A percentile compares a stretch with the other conserved stretches of the same genome.
These are phyloP conservation scores for Roridomyces roridus DNA, from an alignment of 768 basidiomycete species.

Conservation along the genomic window DNA sequence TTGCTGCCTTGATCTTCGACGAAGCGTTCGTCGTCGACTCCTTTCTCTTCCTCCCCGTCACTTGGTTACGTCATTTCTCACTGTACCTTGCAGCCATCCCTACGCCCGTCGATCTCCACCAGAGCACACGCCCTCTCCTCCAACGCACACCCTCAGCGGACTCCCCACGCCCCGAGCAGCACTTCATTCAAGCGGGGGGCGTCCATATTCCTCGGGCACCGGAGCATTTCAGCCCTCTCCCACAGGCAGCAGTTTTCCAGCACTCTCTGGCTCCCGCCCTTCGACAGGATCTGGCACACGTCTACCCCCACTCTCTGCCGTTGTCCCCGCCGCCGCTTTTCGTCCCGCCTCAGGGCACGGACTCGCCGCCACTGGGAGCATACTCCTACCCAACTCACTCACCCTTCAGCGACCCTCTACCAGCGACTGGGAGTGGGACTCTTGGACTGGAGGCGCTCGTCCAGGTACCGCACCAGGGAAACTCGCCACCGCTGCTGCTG, in stretches of 20 bases:
- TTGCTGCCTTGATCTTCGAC: background rate
- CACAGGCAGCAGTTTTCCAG: background rate
- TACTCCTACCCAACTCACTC: constrained; percentile 63
- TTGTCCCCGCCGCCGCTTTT: constrained; percentile 75
- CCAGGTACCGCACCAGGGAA: constrained; percentile 77
- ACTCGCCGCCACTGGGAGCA: constrained; percentile 44
- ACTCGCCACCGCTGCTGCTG: constrained; percentile 57
- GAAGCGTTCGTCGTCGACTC: too few species aligned
- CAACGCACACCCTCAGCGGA: constrained; percentile 5
- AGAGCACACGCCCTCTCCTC: constrained; percentile 20
- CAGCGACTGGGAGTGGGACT: constrained; percentile 34
- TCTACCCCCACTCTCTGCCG: constrained; percentile 76
- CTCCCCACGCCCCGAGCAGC: constrained; percentile 8
- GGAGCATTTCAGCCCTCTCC: constrained; percentile 17
- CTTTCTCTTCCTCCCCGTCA: background rate
- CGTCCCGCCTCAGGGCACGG: constrained; percentile 46
- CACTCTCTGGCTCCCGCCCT: constrained; percentile 14
- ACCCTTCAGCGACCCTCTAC: constrained; percentile 63
- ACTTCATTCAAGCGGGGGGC: constrained; percentile 1
- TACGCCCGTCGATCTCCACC: constrained; percentile 35
- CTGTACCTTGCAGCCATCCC: constrained; percentile 2
- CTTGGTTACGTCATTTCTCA: constrained; percentile 2
- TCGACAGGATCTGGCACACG: constrained; percentile 42
- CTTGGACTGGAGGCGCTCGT: constrained; percentile 45
- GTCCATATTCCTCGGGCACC: constrained; percentile 18